phyloP scores from a whole-genome alignment of 2,329 filamentous ascomycete species.

The Aspergillus sp. region DNA sequence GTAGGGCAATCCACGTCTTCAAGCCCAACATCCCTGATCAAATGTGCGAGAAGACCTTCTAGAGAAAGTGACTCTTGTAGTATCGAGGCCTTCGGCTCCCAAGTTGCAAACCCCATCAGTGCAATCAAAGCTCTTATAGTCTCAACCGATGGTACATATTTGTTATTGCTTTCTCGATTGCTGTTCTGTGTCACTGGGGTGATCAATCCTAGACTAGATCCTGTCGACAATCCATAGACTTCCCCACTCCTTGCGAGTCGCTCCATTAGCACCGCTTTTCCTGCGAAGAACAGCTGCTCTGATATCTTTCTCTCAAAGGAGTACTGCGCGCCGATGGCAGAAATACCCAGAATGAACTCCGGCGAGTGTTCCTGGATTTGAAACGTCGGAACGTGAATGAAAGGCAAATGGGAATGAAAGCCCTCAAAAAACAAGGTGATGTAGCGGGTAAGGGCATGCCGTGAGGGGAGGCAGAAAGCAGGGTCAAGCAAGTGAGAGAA shows the following conservation, averaged over 20 bases:
- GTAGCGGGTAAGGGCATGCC: slow-evolving; percentile 67
- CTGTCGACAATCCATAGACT: slow-evolving; percentile 10
- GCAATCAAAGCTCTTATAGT: slow-evolving; percentile 31
- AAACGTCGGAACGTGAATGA: slow-evolving; percentile 68
- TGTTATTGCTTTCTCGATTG: slow-evolving; percentile 13
- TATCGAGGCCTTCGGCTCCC: slow-evolving; percentile 29
- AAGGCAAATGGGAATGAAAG: slow-evolving; percentile 61
- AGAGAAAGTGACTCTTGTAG: slow-evolving; percentile 34
- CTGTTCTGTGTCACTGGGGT: slow-evolving; percentile 14
- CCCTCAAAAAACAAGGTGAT: slow-evolving; percentile 69
- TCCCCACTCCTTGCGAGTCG: slow-evolving; percentile 42
- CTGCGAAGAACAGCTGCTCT: slow-evolving; percentile 50
- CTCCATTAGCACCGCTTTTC: slow-evolving; percentile 64
- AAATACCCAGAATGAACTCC: slow-evolving; percentile 66
- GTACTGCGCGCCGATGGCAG: slow-evolving; percentile 58
- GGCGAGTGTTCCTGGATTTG: slow-evolving; percentile 63
- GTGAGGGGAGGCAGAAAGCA: slow-evolving; percentile 65
- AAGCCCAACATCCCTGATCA: slow-evolving; percentile 30
- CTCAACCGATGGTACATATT: slow-evolving; percentile 22
- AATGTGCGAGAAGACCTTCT: slow-evolving; percentile 30
- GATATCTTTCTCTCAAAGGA: slow-evolving; percentile 47
- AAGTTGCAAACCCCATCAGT: slow-evolving; percentile 34
- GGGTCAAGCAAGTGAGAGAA: slow-evolving; percentile 18
- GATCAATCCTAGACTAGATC: slow-evolving; percentile 3
- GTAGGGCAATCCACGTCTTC: slow-evolving; percentile 26